Conservation (phyloP, 2,329 filamentous ascomycete species). For the Xylaria sp. region DNA sequence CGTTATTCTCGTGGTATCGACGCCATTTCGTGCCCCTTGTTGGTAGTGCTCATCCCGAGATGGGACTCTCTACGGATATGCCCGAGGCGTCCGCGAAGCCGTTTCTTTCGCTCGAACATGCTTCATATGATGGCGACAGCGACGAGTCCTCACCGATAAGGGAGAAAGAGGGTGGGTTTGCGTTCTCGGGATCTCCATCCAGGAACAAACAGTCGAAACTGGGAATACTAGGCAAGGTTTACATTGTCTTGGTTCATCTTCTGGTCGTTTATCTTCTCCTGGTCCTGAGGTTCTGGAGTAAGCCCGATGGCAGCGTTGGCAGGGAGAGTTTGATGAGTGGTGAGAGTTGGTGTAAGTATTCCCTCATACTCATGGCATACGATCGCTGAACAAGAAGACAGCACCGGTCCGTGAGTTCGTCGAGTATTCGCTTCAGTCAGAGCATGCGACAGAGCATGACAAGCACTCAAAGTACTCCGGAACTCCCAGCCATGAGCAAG, state of each 20-base stretch:
- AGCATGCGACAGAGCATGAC: constrained; percentile 1
- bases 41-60: no score
- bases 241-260: not conserved
- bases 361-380: not conserved
- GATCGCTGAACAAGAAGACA: not conserved
- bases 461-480: constrained; percentile 1
- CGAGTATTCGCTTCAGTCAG: constrained; percentile 1
- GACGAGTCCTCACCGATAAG: not conserved
- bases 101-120: not conserved
- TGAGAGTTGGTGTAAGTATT: constrained; percentile 5
- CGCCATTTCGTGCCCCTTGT: no score
- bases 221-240: not conserved
- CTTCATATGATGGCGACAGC: not conserved
- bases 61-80: not conserved
- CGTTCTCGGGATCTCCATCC: not conserved
- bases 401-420: constrained; percentile 1
- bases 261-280: not conserved
- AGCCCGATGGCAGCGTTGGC: not conserved
- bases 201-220: not conserved
- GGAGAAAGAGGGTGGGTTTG: not conserved
- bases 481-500: not conserved
- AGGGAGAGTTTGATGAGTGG: not conserved
- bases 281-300: not conserved
- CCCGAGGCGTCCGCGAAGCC: not conserved
- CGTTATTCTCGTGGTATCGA: no score